These are phyloP conservation scores for Suhomyces yuchorum DNA, from an alignment of 1,139 yeast species.

Conservation along the genomic window DNA sequence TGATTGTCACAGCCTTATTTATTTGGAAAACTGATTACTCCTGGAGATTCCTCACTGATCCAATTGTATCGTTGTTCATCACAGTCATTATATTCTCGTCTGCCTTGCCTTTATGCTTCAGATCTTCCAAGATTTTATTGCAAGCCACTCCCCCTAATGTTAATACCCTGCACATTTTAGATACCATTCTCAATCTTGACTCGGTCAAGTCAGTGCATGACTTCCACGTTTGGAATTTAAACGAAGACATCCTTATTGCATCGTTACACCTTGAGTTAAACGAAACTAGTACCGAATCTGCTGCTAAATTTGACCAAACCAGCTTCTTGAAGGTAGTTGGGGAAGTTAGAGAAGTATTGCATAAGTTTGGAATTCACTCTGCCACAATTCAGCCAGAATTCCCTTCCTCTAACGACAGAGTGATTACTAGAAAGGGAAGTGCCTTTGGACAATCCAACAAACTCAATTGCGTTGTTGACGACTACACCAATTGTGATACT, in stretches of 20 bases:
- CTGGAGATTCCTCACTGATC: constrained; percentile 89
- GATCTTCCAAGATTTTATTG: constrained; percentile 81
- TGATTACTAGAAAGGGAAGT: constrained; percentile 18
- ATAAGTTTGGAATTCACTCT: constrained; percentile 83
- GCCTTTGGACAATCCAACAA: constrained; percentile 39
- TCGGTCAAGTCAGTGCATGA: constrained; percentile 89
- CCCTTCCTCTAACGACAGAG: constrained; percentile 12
- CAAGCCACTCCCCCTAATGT: constrained; percentile 90
- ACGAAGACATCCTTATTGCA: constrained; percentile 85
- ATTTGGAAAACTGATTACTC: constrained; percentile 91
- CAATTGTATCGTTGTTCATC: constrained; percentile 79
- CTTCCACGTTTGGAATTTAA: constrained; percentile 94
- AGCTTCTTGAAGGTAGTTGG: constrained; percentile 72
- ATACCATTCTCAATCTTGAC: constrained; percentile 63
- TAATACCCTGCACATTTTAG: constrained; percentile 72
- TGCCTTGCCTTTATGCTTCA: constrained; percentile 86
- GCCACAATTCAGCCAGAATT: constrained; percentile 96
- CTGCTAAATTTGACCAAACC: constrained; percentile 29
- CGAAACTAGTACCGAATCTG: constrained; percentile 23
- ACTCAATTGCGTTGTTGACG: constrained; percentile 37
- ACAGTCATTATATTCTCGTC: constrained; percentile 87
- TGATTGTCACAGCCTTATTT: constrained; percentile 81
- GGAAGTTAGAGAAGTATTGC: constrained; percentile 76
- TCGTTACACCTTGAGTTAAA: constrained; percentile 82
- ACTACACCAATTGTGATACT: constrained; percentile 39